These are phyloP conservation scores for Linum usitatissimum DNA, from an alignment of 345 rosid genomes.

Conservation along the genomic window DNA sequence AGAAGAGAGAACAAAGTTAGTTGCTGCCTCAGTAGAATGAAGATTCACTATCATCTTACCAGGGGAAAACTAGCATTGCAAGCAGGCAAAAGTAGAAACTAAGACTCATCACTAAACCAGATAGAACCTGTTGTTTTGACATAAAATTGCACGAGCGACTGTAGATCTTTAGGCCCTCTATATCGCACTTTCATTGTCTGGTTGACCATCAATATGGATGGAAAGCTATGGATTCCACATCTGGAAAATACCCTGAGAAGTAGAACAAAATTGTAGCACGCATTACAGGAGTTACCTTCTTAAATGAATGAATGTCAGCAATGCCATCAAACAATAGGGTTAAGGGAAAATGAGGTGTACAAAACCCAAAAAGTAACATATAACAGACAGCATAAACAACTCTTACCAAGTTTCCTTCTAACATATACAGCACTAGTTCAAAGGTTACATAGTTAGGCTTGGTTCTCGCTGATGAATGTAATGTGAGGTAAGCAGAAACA, in stretches of 20 bases:
- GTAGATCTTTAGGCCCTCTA: conserved; percentile 52
- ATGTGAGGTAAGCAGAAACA: not conserved
- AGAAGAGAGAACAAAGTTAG: not conserved
- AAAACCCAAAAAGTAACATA: not conserved
- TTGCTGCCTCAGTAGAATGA: not conserved
- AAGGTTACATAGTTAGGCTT: not conserved
- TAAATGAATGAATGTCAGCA: conserved; percentile 3
- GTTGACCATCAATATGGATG: conserved; percentile 57
- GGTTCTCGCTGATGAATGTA: not conserved
- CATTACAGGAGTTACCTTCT: conserved; percentile 8
- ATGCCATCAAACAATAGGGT: not conserved
- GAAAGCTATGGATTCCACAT: conserved; percentile 81
- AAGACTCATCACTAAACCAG: not conserved
- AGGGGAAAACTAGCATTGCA: too few relatives aligned
- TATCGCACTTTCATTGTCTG: conserved; percentile 46
- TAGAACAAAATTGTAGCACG: not conserved
- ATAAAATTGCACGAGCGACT: conserved; percentile 54
- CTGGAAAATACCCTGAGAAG: conserved; percentile 60
- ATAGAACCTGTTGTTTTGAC: conserved; percentile 53
- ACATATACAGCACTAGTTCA: not conserved
- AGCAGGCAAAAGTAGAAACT: too few relatives aligned
- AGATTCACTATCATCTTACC: too few relatives aligned
- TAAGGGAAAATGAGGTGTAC: not conserved
- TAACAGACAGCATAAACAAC: not conserved
- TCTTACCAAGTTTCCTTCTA: not conserved